phyloP scores from a whole-genome alignment of 441 rosid species.

The Pelargonium myrrhifolium region DNA sequence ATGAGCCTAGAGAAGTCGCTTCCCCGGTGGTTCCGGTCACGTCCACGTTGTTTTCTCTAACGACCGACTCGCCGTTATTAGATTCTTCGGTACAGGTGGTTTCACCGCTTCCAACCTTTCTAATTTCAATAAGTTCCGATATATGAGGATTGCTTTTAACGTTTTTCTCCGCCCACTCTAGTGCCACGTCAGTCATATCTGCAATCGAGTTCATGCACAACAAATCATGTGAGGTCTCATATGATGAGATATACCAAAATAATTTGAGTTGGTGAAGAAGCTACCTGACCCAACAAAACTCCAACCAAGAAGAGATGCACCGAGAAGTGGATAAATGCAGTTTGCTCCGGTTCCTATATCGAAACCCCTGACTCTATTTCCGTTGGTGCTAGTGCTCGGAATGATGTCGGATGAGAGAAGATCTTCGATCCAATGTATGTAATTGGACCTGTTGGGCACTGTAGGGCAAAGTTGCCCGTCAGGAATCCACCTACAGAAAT shows the following conservation, averaged over 20 bases:
- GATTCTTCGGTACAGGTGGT: slow-evolving; percentile 20
- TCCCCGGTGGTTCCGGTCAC: slow-evolving; percentile 13
- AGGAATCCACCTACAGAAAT: slow-evolving; percentile 76
- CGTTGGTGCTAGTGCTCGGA: slow-evolving; percentile 23
- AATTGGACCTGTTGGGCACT: slow-evolving; percentile 84
- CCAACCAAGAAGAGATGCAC: slow-evolving; percentile 82
- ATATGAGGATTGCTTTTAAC: slow-evolving; percentile 57
- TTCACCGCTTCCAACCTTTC: slow-evolving; percentile 37
- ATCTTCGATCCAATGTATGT: slow-evolving; percentile 87
- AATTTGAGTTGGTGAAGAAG: slow-evolving; percentile 5
- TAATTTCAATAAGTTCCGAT: slow-evolving; percentile 59
- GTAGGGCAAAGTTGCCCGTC: slow-evolving; percentile 95
- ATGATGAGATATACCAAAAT: neutral
- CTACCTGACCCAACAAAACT: slow-evolving; percentile 75
- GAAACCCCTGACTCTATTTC: slow-evolving; percentile 54
- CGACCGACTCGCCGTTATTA: slow-evolving; percentile 13
- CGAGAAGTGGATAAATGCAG: slow-evolving; percentile 91
- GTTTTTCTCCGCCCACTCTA: slow-evolving; percentile 88
- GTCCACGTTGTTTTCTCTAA: slow-evolving; percentile 21
- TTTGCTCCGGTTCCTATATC: slow-evolving; percentile 96
- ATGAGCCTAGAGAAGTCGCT: slow-evolving; percentile 18
- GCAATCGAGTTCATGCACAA: slow-evolving; percentile 25
- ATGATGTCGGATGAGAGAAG: slow-evolving; percentile 63
- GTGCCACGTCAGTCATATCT: slow-evolving; percentile 76
- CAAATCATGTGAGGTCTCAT: neutral